These are phyloP conservation scores for Ceratobasidium sp. DNA, from an alignment of 1,284 basidiomycete genomes.

Conservation along the genomic window DNA sequence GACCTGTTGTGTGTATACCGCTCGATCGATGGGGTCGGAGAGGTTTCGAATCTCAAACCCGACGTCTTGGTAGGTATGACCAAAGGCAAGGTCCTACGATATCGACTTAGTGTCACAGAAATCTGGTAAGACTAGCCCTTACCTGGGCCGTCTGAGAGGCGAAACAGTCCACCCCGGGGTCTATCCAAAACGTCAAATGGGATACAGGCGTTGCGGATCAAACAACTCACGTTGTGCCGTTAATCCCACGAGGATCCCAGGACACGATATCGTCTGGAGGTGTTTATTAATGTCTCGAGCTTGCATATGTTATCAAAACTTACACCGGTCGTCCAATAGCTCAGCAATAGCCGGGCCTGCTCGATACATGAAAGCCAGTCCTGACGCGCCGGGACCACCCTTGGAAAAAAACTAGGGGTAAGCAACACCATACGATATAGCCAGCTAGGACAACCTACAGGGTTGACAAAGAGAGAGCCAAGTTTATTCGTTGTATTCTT, in stretches of 20 bases:
- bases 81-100: slow-evolving; percentile 42
- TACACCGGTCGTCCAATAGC: slow-evolving; percentile 44
- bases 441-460: slow-evolving; percentile 14
- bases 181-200: no score
- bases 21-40: slow-evolving; percentile 42
- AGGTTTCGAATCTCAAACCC: slow-evolving; percentile 43
- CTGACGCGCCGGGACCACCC: slow-evolving; percentile 39
- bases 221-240: slow-evolving; percentile 43
- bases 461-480: slow-evolving; percentile 40
- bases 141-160: slow-evolving; percentile 44
- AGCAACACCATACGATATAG: background rate
- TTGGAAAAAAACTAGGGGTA: background rate
- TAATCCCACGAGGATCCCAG: slow-evolving; percentile 47
- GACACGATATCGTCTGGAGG: slow-evolving; percentile 44
- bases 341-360: slow-evolving; percentile 44
- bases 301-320: slow-evolving; percentile 40
- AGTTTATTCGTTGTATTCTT: slow-evolving; percentile 36
- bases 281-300: background rate
- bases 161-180: slow-evolving; percentile 45
- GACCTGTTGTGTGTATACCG: slow-evolving; percentile 41
- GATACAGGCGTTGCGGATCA: no score
- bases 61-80: slow-evolving; percentile 43
- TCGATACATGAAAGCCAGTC: slow-evolving; percentile 45
- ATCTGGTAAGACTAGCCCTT: background rate
- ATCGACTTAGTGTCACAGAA: background rate